Conservation (phyloP, 805 yeast genomes). For the Tetrapisispora nanseiensis region DNA sequence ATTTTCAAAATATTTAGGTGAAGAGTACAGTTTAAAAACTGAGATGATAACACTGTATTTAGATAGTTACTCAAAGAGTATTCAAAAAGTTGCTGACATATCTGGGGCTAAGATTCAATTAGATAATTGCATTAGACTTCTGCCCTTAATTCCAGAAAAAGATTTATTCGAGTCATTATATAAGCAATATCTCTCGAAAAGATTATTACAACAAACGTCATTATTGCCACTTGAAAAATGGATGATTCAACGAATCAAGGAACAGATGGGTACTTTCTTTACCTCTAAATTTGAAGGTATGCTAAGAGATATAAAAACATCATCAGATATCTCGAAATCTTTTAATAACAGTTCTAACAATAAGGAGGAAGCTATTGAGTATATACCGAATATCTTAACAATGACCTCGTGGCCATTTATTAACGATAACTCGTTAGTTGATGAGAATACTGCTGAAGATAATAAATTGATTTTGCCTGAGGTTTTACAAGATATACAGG, state of each 20-base stretch:
- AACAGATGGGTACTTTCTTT: constrained; percentile 71
- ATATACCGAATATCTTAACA: constrained; percentile 48
- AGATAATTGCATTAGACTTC: constrained; percentile 47
- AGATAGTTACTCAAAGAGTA: constrained; percentile 46
- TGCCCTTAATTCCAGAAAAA: constrained; percentile 66
- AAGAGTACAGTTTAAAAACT: constrained; percentile 31
- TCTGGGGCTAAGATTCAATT: constrained; percentile 32
- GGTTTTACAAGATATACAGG: constrained; percentile 34
- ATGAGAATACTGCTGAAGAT: constrained; percentile 7
- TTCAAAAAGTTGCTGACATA: constrained; percentile 35
- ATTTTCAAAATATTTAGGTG: constrained; percentile 52
- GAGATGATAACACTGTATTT: constrained; percentile 50
- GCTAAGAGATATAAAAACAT: constrained; percentile 67
- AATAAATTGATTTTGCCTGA: constrained; percentile 35
- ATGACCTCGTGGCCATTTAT: constrained; percentile 62
- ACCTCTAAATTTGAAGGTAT: constrained; percentile 76
- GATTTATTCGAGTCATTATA: constrained; percentile 79
- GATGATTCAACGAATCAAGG: constrained; percentile 56
- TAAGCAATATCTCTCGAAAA: constrained; percentile 76
- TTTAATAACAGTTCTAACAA: constrained; percentile 7
- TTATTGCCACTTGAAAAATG: constrained; percentile 56
- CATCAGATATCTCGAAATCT: constrained; percentile 32
- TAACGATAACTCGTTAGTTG: constrained; percentile 18
- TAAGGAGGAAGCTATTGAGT: constrained; percentile 24
- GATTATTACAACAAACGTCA: constrained; percentile 47